Percentiles rank a stretch among this genome's conserved stretches.
These are phyloP conservation scores for Nicotiana undulata DNA, from an alignment of 257 asterid genomes.

Conservation along the genomic window DNA sequence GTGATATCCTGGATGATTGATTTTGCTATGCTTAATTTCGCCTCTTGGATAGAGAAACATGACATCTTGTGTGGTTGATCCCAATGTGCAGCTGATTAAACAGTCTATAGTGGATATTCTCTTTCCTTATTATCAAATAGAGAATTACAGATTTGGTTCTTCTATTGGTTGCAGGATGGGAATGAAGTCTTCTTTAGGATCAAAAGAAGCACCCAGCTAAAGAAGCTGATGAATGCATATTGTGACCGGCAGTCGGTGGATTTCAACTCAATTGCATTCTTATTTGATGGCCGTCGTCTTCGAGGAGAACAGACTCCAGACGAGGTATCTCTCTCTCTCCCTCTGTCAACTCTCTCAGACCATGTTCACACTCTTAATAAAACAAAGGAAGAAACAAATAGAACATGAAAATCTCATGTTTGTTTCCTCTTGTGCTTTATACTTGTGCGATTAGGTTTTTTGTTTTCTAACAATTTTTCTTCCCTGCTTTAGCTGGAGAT, in stretches of 20 bases:
- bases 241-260: constrained; percentile 42
- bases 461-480: neutral
- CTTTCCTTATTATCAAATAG: neutral
- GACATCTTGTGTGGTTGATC: too few species aligned
- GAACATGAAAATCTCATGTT: neutral
- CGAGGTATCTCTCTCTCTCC: constrained; percentile 15
- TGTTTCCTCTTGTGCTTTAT: neutral
- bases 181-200: constrained; percentile 39
- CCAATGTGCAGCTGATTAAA: too few species aligned
- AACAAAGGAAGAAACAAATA: neutral
- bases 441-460: neutral
- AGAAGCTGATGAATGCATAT: constrained; percentile 40
- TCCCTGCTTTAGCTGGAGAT: constrained; percentile 21
- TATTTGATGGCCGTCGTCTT: constrained; percentile 39
- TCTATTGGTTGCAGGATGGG: constrained; percentile 24
- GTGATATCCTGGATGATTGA: neutral
- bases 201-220: constrained; percentile 35
- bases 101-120: too few species aligned
- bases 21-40: neutral
- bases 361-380: neutral
- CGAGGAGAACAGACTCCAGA: constrained; percentile 38
- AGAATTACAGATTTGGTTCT: neutral
- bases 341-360: neutral
- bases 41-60: neutral
- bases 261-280: constrained; percentile 27